These are phyloP conservation scores for Decorospora gaudefroyi DNA, from an alignment of 2,329 filamentous ascomycete genomes.

Conservation along the genomic window DNA sequence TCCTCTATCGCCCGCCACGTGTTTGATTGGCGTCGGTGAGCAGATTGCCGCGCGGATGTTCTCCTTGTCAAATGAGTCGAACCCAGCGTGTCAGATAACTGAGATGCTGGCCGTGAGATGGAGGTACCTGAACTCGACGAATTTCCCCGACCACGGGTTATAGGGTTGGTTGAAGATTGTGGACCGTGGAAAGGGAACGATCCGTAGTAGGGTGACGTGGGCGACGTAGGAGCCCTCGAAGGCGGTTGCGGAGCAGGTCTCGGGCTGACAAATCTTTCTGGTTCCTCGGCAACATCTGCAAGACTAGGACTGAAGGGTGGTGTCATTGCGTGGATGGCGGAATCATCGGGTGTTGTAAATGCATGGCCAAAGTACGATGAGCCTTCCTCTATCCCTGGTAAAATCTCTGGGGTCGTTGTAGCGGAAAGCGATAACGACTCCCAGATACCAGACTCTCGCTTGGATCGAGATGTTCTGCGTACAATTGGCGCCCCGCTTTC, in stretches of 20 bases:
- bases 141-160: conserved; percentile 26
- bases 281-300: conserved; percentile 46
- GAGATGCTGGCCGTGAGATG: conserved; percentile 42
- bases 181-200: conserved; percentile 35
- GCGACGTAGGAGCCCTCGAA: conserved; percentile 29
- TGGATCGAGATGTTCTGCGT: conserved; percentile 19
- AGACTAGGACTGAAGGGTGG: conserved; percentile 49
- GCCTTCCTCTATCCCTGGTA: conserved; percentile 39
- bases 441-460: conserved; percentile 44
- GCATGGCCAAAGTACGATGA: conserved; percentile 45
- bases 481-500: conserved; percentile 1
- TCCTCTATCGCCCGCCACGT: conserved; percentile 47
- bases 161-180: conserved; percentile 26
- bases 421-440: conserved; percentile 33
- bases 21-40: conserved; percentile 39
- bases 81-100: conserved; percentile 53
- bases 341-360: conserved; percentile 51
- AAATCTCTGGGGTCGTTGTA: conserved; percentile 18
- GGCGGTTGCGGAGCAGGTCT: conserved; percentile 43
- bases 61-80: conserved; percentile 47
- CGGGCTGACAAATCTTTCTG: conserved; percentile 42
- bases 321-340: conserved; percentile 46
- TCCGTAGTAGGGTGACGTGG: conserved; percentile 36
- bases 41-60: conserved; percentile 27
- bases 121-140: conserved; percentile 30